These are phyloP conservation scores for Ceratobasidium sp. DNA, from an alignment of 1,284 basidiomycete genomes.

Conservation along the genomic window DNA sequence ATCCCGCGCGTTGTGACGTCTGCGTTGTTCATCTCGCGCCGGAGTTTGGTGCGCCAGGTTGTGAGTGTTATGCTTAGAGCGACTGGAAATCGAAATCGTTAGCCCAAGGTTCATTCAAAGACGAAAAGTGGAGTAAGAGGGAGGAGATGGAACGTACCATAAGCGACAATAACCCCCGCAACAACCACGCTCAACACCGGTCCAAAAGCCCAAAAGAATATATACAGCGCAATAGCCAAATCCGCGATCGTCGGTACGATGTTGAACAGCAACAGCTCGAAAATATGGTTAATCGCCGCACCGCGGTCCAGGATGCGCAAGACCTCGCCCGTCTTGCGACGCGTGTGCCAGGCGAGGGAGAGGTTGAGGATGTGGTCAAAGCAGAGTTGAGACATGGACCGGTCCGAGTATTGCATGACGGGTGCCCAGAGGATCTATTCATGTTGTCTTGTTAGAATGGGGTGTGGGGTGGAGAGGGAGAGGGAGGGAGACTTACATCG, in stretches of 20 bases:
- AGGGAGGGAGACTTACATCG: slow-evolving; percentile 64
- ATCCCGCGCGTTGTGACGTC: slow-evolving; percentile 81
- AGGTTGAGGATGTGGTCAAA: slow-evolving; percentile 85
- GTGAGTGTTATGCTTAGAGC: slow-evolving; percentile 65
- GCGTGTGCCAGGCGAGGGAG: slow-evolving; percentile 86
- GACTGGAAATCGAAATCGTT: slow-evolving; percentile 52
- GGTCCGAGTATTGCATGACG: slow-evolving; percentile 87
- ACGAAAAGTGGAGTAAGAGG: neutral
- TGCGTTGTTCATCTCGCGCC: slow-evolving; percentile 81
- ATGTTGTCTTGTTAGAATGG: slow-evolving; percentile 28
- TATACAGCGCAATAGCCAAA: slow-evolving; percentile 74
- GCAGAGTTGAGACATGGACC: slow-evolving; percentile 82
- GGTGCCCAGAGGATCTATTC: slow-evolving; percentile 79
- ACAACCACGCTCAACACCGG: slow-evolving; percentile 79
- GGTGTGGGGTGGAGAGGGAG: too few species aligned
- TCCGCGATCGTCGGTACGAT: slow-evolving; percentile 86
- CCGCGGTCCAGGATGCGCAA: slow-evolving; percentile 76
- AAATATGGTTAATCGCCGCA: slow-evolving; percentile 66
- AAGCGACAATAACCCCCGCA: slow-evolving; percentile 80
- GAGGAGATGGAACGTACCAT: slow-evolving; percentile 64
- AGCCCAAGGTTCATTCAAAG: neutral
- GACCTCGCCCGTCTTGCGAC: slow-evolving; percentile 75
- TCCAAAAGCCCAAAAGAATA: slow-evolving; percentile 74
- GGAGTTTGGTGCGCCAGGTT: slow-evolving; percentile 75
- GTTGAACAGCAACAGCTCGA: slow-evolving; percentile 78